phyloP scores from a whole-genome alignment of 176 grass and related monocot genomes.

The Aegilops longissima region DNA sequence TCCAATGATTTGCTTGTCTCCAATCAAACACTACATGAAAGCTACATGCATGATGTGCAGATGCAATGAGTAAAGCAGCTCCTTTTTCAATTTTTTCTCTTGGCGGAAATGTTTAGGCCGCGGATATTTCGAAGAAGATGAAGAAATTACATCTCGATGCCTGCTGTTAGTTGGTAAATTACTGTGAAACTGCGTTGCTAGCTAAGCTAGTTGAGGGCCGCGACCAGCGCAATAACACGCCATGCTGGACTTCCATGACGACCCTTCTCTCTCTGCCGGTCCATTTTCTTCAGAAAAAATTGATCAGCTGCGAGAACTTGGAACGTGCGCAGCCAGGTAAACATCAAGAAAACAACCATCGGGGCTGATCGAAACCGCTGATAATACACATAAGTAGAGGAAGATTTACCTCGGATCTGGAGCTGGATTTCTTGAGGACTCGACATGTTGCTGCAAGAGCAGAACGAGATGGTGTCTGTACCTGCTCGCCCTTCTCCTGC shows the following conservation, averaged over 20 bases:
- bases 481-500: background rate
- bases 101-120: background rate
- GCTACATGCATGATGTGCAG: background rate
- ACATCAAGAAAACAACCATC: background rate
- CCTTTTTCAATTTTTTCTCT: background rate
- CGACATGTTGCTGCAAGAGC: slow-evolving; percentile 30
- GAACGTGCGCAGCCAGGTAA: background rate
- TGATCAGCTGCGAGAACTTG: background rate
- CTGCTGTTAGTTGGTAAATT: background rate
- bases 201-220: background rate
- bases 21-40: background rate
- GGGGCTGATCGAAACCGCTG: background rate
- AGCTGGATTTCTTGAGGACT: slow-evolving; percentile 55
- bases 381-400: background rate
- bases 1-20: background rate
- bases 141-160: background rate
- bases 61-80: background rate
- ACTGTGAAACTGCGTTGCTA: too few relatives aligned
- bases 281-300: background rate
- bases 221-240: background rate
- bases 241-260: background rate
- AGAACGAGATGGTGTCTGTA: background rate
- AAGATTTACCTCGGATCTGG: slow-evolving; percentile 40
- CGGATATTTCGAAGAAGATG: background rate
- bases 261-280: background rate